A percentile compares a stretch with the other conserved stretches of the same genome.
Conservation (phyloP, 768 basidiomycete species). For the Podaxis sp. region DNA sequence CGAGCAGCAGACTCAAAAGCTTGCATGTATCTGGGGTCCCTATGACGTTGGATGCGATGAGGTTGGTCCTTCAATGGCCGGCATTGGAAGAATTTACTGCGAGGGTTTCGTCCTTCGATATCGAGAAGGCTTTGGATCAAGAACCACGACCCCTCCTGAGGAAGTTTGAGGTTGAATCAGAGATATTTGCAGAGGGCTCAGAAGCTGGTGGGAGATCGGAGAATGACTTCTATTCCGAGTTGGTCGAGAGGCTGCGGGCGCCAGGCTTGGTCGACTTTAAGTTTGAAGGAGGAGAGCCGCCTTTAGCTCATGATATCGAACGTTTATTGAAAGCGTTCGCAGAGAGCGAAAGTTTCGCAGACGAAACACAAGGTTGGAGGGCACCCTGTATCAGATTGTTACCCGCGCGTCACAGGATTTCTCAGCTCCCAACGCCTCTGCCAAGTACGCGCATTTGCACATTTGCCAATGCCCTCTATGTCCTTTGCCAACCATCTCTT, state of each 20-base stretch:
- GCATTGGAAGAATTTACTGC: not conserved
- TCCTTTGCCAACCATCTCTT: not conserved
- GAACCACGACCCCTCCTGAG: not conserved
- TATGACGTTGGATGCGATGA: not conserved
- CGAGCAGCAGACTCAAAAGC: not conserved
- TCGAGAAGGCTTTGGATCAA: not conserved
- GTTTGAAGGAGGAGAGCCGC: not conserved
- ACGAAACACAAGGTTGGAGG: not conserved
- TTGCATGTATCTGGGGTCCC: not conserved
- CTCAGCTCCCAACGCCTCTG: not conserved
- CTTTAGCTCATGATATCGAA: slow-evolving; percentile 1
- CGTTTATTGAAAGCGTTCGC: not conserved
- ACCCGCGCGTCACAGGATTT: not conserved
- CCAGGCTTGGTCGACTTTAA: not conserved
- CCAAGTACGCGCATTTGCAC: slow-evolving; percentile 1
- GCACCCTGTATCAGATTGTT: not conserved
- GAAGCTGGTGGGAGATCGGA: not conserved
- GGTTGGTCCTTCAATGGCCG: not conserved
- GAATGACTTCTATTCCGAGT: not conserved
- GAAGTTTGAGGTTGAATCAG: not conserved
- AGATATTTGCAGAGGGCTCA: not conserved
- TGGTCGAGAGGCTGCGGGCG: not conserved
- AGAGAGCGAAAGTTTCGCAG: not conserved
- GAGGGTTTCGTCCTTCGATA: not conserved
- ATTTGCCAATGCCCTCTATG: not conserved